These are phyloP conservation scores for Inonotus hispidus DNA, from an alignment of 1,284 basidiomycete species.

Conservation along the genomic window DNA sequence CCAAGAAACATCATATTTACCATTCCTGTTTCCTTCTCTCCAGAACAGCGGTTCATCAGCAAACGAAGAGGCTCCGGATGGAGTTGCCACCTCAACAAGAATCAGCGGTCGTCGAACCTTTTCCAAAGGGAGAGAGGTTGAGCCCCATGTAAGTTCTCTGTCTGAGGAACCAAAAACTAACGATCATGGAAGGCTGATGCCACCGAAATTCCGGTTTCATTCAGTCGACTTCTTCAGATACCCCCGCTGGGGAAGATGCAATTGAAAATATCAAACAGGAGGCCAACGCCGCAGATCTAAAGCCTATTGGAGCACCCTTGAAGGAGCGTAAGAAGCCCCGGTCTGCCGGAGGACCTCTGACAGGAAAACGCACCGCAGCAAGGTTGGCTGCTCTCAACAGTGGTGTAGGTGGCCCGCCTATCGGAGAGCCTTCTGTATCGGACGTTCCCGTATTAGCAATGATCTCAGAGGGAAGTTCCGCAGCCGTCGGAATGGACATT, in stretches of 20 bases:
- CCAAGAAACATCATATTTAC: slow-evolving; percentile 66
- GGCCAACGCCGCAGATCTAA: not conserved
- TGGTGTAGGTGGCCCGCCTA: not conserved
- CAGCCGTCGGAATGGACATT: slow-evolving; percentile 13
- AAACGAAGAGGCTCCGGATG: not conserved
- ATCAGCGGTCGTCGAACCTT: slow-evolving; percentile 39
- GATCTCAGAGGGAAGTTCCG: slow-evolving; percentile 12
- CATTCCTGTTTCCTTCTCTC: slow-evolving; percentile 53
- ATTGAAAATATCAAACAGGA: not conserved
- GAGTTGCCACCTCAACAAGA: slow-evolving; percentile 23
- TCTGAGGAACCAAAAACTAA: not conserved
- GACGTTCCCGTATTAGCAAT: slow-evolving; percentile 15
- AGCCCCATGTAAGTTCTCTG: slow-evolving; percentile 14
- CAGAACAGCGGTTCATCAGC: slow-evolving; percentile 18
- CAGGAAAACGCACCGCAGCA: not conserved
- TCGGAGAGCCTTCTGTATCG: not conserved
- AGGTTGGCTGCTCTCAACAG: slow-evolving; percentile 1
- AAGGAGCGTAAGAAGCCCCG: not conserved
- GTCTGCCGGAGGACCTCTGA: not conserved
- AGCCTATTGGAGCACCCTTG: not conserved
- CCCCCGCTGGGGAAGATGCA: not conserved
- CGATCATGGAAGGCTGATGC: not conserved
- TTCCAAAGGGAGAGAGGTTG: slow-evolving; percentile 37
- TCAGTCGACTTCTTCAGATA: not conserved
- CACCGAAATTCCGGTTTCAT: not conserved